Evolutionary conservation across 495 filamentous ascomycete genomes (phyloP), one percentile per base, ranked within the genome.

Genomic region (Neurospora sp.): DNA sequence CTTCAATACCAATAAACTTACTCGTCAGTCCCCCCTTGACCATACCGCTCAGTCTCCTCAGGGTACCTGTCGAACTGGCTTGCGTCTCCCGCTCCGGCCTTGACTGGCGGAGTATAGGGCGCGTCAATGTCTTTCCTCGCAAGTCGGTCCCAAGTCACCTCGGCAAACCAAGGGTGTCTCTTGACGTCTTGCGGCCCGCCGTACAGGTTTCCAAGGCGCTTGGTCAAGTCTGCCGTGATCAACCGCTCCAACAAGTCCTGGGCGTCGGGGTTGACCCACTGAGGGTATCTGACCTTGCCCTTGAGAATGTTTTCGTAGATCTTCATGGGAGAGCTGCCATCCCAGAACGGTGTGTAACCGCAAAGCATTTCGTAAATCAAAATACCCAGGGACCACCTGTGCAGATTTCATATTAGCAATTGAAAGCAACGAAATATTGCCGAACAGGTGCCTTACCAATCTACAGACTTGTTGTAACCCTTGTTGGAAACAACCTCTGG

Each of bases 311-410:
- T 99, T 85, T 98, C 95, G 81, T 99, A 99, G 76, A 99, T 99
- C 83, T 97, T 98, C 87, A 98, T 97, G 2, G 96, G 94, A 6
- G 93, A 97, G 41, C 95, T 96, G 72, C 92, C 92, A 81, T 99
- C 96, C 94, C 94, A 99, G 83, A 99, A 99, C 4, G 96, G 96
- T 16, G 96, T 98, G 81, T 97, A 98, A 16, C 96, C 96, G 79
- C 95, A 98, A 22, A 99, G 90, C 96, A 99, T 99, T 84, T 99
- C 96, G 78, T 98, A 99, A 78, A 99, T 98, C 70, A 99, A 85
- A 82, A 99, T 98, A 48, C 96, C 96, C 61, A 99, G 84, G 53
- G 95, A 98, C 96, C 96, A 99, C 95, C 95, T 98, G 74, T 22
- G 14, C 9, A 61, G 40, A 16, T 31, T 39, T 73, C 70, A 72